Conservation (phyloP, 768 basidiomycete species). For the Russula ochroleuca region DNA sequence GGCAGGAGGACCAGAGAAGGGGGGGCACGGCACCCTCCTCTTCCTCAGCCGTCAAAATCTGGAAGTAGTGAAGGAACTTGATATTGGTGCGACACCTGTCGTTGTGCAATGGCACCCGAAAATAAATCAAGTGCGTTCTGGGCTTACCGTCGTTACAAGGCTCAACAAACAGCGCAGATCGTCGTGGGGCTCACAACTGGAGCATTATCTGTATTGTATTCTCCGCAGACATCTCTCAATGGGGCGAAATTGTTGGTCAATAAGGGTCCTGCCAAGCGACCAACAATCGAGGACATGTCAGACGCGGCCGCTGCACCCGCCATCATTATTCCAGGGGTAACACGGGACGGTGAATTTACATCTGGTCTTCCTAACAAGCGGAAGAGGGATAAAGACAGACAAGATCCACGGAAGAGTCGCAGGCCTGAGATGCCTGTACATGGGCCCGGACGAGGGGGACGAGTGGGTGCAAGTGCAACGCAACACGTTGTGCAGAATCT, state of each 20-base stretch:
- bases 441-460: conserved; percentile 89
- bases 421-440: conserved; percentile 89
- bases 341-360: conserved; percentile 70
- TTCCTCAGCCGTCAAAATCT: conserved; percentile 70
- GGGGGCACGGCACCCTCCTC: conserved; percentile 63
- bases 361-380: conserved; percentile 64
- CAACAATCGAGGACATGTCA: conserved; percentile 84
- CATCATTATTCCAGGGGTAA: conserved; percentile 87
- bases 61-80: conserved; percentile 61
- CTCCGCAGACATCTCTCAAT: conserved; percentile 82
- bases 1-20: conserved; percentile 60
- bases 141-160: not conserved
- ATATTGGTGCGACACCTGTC: conserved; percentile 76
- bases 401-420: conserved; percentile 87
- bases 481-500: conserved; percentile 95
- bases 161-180: conserved; percentile 49
- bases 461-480: conserved; percentile 94
- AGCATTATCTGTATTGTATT: conserved; percentile 86
- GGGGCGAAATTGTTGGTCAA: conserved; percentile 87
- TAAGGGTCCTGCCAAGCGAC: conserved; percentile 80
- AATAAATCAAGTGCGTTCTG: conserved; percentile 82
- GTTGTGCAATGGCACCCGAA: conserved; percentile 92
- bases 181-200: conserved; percentile 85
- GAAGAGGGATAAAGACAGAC: conserved; percentile 82
- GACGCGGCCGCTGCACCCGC: conserved; percentile 80